A percentile compares a stretch with the other conserved stretches of the same genome.
phyloP scores from a whole-genome alignment of 1,284 basidiomycete species.

The Cutaneotrichosporon mucoides region DNA sequence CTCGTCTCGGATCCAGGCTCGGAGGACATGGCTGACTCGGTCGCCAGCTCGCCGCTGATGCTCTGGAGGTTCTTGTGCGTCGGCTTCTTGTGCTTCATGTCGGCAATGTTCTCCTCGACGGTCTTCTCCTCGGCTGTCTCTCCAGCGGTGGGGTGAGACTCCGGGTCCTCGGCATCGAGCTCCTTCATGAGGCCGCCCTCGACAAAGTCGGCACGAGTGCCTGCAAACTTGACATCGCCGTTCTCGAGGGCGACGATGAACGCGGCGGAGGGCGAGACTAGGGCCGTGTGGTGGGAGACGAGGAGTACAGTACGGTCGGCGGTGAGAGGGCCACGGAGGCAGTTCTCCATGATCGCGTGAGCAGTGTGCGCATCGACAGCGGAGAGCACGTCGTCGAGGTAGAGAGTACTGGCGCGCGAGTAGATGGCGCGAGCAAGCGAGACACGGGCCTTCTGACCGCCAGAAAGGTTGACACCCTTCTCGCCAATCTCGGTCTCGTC shows the following conservation, averaged over 20 bases:
- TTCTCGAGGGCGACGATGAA: conserved; percentile 71
- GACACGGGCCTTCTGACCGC: conserved; percentile 91
- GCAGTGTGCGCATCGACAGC: conserved; percentile 80
- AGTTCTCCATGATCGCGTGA: conserved; percentile 73
- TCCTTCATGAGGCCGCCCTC: conserved; percentile 61
- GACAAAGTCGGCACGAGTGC: conserved; percentile 64
- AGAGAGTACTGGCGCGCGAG: conserved; percentile 75
- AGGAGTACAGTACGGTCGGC: conserved; percentile 73
- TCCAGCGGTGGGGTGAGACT: conserved; percentile 48
- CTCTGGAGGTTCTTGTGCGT: conserved; percentile 35
- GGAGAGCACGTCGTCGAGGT: conserved; percentile 69
- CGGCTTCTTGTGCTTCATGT: conserved; percentile 25
- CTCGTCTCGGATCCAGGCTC: conserved; percentile 42
- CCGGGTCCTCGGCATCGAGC: conserved; percentile 60
- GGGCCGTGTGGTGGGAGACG: conserved; percentile 70
- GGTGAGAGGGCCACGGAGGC: conserved; percentile 79
- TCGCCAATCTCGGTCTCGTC: conserved; percentile 67
- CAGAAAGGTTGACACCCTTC: conserved; percentile 71
- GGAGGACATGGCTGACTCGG: conserved; percentile 4
- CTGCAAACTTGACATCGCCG: conserved; percentile 69
- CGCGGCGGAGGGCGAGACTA: conserved; percentile 41
- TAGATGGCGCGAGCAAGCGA: conserved; percentile 89
- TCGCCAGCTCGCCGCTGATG: conserved; percentile 25
- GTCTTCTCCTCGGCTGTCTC: conserved; percentile 50
- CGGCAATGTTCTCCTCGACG: conserved; percentile 31